Evolutionary conservation across 352 stramenopile genomes (phyloP), one percentile per base, ranked within the genome.

Genomic region (Aphanomyces stellatus): DNA sequence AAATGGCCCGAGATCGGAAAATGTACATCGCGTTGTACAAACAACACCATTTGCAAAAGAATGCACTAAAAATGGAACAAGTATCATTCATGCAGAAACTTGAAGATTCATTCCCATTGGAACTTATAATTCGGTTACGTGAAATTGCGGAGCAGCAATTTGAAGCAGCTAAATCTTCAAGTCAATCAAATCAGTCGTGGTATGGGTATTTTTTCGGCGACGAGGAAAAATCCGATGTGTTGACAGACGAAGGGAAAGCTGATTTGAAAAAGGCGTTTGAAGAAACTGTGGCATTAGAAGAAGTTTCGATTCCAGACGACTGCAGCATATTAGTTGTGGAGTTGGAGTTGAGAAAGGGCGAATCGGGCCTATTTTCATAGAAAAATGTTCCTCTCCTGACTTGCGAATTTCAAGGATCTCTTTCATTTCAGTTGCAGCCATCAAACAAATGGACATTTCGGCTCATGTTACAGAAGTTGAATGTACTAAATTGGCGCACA

Each of bases 131-230:
- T 69, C 65, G 73, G 4, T 57, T 88, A 11, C 81, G 85, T 34
- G 76, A 91, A 59, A 65, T 71, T 17, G 81, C 80, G 0, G 81
- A 93, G 69, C 78, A 89, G 27, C 71, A 75, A 10, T 79, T 60
- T 57, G 49, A 22, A 22, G 22, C 22, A 30, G 30, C 89, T 34
- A 51, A 62, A 27, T 53, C 61, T 24, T 31, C 53, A 11, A 71
- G 80, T 8, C 69, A 74, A 27, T 63, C 65, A 33, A 34, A 72
- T 61, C 51, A 73, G 1, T 87, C 81, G 1, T 93, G 85, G 85
- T 93, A 91, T 55, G 80, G 74, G 15, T 93, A 92, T 51, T 91
- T 93, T 60, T 93, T 93, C 42, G 77, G 41, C 69, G 59, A 72
- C 24, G 22, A 55, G 25, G 42, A 59, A 46, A 62, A n/a, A 30